These are phyloP conservation scores for Phytophthora hybrid DNA, from an alignment of 352 stramenopile genomes.

Conservation along the genomic window DNA sequence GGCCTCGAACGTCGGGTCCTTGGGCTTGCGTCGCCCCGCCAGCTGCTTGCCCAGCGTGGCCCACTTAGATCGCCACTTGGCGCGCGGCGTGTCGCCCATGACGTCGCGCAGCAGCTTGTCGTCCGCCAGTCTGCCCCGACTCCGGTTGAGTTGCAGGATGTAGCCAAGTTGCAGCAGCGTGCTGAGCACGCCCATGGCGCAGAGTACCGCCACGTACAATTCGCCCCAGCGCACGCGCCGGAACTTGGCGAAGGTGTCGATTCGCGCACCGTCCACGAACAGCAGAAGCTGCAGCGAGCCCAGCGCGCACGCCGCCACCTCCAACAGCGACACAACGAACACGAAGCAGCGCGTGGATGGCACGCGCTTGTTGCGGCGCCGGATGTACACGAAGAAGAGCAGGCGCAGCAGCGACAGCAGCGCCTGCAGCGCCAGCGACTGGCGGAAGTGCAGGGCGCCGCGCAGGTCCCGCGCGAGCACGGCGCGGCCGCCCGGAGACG, in stretches of 20 bases:
- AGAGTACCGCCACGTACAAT: slow-evolving; percentile 68
- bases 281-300: slow-evolving; percentile 72
- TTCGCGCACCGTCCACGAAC: slow-evolving; percentile 58
- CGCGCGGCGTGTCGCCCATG: slow-evolving; percentile 45
- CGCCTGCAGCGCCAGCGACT: slow-evolving; percentile 72
- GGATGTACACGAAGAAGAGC: slow-evolving; percentile 75
- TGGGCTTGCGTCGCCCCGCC: slow-evolving; percentile 52
- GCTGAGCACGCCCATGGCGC: slow-evolving; percentile 54
- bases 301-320: slow-evolving; percentile 53
- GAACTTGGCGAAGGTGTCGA: slow-evolving; percentile 56
- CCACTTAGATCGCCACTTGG: slow-evolving; percentile 81
- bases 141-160: slow-evolving; percentile 83
- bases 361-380: slow-evolving; percentile 70
- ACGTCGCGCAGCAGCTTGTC: slow-evolving; percentile 74
- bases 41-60: slow-evolving; percentile 77
- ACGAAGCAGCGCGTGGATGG: slow-evolving; percentile 82
- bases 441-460: slow-evolving; percentile 54
- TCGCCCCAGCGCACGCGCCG: slow-evolving; percentile 55
- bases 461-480: slow-evolving; percentile 54
- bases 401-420: slow-evolving; percentile 61
- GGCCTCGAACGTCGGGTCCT: slow-evolving; percentile 81
- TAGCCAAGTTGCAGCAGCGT: slow-evolving; percentile 75
- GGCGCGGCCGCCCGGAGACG: slow-evolving; percentile 30
- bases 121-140: slow-evolving; percentile 65
- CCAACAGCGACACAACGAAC: slow-evolving; percentile 75